phyloP scores from a whole-genome alignment of 176 grass and related monocot genomes.

The Oryza longistaminata region DNA sequence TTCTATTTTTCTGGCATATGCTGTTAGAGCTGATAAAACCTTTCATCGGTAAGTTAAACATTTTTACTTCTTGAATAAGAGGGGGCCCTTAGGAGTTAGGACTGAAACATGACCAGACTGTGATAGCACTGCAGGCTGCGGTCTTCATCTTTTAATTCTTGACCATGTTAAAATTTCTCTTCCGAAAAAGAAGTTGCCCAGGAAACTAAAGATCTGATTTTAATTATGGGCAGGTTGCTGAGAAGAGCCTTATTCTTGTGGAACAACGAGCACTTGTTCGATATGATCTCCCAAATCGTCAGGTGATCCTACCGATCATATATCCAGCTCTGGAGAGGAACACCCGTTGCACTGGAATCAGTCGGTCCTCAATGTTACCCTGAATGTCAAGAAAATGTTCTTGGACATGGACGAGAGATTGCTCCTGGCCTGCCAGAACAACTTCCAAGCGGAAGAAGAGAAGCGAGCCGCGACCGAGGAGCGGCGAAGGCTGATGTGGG shows the following conservation, averaged over 20 bases:
- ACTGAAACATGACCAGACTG: background rate
- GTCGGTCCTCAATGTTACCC: constrained; percentile 79
- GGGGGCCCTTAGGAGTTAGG: constrained; percentile 6
- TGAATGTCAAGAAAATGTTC: constrained; percentile 91
- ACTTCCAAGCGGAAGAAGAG: constrained; percentile 81
- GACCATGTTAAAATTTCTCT: background rate
- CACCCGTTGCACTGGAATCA: constrained; percentile 87
- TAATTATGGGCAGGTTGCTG: constrained; percentile 72
- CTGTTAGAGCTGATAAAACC: constrained; percentile 8
- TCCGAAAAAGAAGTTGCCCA: background rate
- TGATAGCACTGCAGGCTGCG: background rate
- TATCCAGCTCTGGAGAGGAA: constrained; percentile 91
- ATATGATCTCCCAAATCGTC: constrained; percentile 84
- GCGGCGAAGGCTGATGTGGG: constrained; percentile 78
- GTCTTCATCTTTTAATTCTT: background rate
- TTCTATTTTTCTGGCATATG: background rate
- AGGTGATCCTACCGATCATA: constrained; percentile 77
- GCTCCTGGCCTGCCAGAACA: constrained; percentile 70
- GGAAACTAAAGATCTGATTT: background rate
- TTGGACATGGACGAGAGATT: constrained; percentile 87
- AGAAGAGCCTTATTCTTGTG: constrained; percentile 92
- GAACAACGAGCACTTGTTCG: constrained; percentile 93
- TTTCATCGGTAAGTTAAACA: background rate
- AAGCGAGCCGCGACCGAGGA: constrained; percentile 51
- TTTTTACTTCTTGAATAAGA: background rate